Base-by-base conservation (phyloP, 164 flowering plant genomes). In the Sedum album region DNA sequence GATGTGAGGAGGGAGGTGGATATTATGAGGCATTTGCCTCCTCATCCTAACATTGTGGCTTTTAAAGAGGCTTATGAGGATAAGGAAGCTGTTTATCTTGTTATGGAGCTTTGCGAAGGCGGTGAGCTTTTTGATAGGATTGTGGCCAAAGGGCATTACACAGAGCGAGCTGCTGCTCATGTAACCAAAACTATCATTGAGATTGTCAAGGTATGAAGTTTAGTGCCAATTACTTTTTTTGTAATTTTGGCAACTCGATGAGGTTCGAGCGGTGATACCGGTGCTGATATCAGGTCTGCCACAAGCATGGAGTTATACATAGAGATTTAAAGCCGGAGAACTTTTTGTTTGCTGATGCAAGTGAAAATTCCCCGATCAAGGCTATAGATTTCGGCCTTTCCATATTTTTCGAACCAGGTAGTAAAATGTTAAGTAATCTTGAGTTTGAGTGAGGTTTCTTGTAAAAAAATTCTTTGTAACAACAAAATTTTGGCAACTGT, bases 91-190 rank as follows among this genome's bases (percentile, higher is more conserved):
- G 75, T 89, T 17, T 81, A 87, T 76, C 73, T 88, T 31, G 89
- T 87, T 0, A 90, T 90, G 96, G 96, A 90, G n/a, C n/a, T n/a
- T n/a, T n/a, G n/a, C n/a, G n/a, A n/a, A n/a, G n/a, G n/a, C n/a
- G n/a, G n/a, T n/a, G 93, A 89, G 81, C 86, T 91, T 15, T 91
- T 91, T 35, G 95, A 91, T 72, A 71, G 91, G 70, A 91, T 91
- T 60, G 90, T 87, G 0, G 75, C 85, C 0, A 60, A 74, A n/a
- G 97, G 97, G 0, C 94, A 85, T 77, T 90, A 87, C 67, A 84
- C 94, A 0, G 94, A 90, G 69, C 73, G 89, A 6, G 94, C 88
- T 0, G 94, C 97, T 4, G 91, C 89, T 2, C 36, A 1, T 8
- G 83, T 86, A 10, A 73, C 77, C 53, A 82, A n/a, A n/a, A n/a